Evolutionary conservation across 192 early-diverging fungal genomes (phyloP).

Genomic region (Entomortierella beljakovae): DNA sequence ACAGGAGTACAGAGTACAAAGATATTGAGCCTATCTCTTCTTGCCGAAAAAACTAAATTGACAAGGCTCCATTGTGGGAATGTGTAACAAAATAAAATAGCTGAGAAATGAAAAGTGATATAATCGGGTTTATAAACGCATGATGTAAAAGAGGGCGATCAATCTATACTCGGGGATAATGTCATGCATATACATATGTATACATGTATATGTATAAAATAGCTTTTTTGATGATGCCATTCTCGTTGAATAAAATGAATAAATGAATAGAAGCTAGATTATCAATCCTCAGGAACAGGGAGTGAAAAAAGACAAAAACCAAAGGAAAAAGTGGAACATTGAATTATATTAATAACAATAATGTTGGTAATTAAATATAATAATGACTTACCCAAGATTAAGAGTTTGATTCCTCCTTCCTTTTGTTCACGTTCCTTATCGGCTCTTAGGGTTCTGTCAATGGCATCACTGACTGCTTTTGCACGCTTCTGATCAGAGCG

Average conservation of each 20-base stretch:
- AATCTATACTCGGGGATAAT: too few species aligned
- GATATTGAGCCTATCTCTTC: too few species aligned
- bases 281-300: slow-evolving; percentile 14
- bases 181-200: too few species aligned
- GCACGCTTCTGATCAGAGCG: slow-evolving; percentile 57
- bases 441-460: slow-evolving; percentile 58
- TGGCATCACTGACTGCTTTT: slow-evolving; percentile 61
- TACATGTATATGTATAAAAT: too few species aligned
- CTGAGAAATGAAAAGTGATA: background rate
- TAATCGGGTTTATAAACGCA: too few species aligned
- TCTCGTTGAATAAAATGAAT: background rate
- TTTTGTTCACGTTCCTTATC: slow-evolving; percentile 55
- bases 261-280: slow-evolving; percentile 2
- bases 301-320: background rate
- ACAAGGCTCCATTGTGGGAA: background rate
- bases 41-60: too few species aligned
- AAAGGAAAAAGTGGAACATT: background rate
- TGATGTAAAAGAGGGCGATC: too few species aligned
- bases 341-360: background rate
- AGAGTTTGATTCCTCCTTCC: slow-evolving; percentile 53
- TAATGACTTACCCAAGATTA: slow-evolving; percentile 53
- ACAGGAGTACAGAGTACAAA: too few species aligned
- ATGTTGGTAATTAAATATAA: background rate
- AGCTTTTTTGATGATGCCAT: background rate
- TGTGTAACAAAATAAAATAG: background rate